These are phyloP conservation scores for Pleurozium schreberi DNA, from an alignment of 225 moss, liverwort and hornwort genomes.

Conservation along the genomic window DNA sequence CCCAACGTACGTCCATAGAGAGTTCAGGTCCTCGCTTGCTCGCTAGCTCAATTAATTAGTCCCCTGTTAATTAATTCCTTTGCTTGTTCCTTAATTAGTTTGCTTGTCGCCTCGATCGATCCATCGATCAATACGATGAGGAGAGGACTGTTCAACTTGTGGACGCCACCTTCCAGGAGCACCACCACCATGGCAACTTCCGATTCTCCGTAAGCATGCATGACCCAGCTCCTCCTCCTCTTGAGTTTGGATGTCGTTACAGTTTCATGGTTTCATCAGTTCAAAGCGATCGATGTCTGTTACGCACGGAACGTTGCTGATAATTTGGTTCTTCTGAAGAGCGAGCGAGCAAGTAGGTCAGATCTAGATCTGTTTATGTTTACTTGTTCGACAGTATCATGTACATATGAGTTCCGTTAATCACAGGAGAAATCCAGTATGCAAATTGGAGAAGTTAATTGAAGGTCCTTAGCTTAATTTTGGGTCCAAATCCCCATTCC, in stretches of 20 bases:
- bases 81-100: neutral
- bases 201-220: neutral
- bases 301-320: neutral
- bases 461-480: no score
- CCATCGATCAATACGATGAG: neutral
- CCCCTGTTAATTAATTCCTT: neutral
- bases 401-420: neutral
- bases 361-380: neutral
- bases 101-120: neutral
- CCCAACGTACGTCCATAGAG: no score
- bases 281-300: neutral
- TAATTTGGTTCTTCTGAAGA: no score
- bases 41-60: no score
- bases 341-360: no score
- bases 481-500: neutral
- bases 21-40: no score
- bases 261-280: neutral
- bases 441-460: neutral
- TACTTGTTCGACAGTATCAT: neutral
- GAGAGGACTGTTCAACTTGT: neutral
- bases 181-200: neutral
- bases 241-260: no score
- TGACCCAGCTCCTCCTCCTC: neutral
- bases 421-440: neutral
- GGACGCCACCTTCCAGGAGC: neutral